Conservation (phyloP, 495 filamentous ascomycete species). For the Aspergillus cavernicola region DNA sequence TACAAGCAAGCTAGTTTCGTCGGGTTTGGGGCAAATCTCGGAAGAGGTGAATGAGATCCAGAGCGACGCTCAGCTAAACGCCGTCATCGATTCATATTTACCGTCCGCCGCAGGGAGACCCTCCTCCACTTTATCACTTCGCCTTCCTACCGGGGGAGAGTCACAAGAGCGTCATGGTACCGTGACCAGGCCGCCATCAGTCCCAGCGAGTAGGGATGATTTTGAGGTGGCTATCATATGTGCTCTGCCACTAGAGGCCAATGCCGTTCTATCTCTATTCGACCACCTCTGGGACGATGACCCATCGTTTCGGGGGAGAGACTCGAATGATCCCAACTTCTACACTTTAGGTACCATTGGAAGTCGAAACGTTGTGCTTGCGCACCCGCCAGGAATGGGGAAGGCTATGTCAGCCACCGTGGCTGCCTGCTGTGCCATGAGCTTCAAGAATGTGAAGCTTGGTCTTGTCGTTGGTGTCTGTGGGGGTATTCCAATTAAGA, state of each 20-base stretch:
- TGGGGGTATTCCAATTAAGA: conserved; percentile 22
- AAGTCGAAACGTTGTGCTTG: conserved; percentile 23
- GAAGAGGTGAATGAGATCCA: too few relatives aligned
- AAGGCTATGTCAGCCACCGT: conserved; percentile 17
- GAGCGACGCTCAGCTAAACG: too few relatives aligned
- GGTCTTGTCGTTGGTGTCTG: conserved; percentile 29
- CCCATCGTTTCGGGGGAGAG: neutral
- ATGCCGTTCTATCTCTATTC: conserved; percentile 23
- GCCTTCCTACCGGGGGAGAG: too few relatives aligned
- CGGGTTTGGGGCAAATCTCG: too few relatives aligned
- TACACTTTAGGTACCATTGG: conserved; percentile 27
- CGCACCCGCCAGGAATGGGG: conserved; percentile 18
- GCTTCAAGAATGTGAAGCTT: conserved; percentile 21
- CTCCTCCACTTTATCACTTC: too few relatives aligned
- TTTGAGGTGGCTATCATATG: conserved; percentile 31
- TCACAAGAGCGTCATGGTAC: too few relatives aligned
- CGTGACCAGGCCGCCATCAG: neutral
- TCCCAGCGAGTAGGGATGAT: neutral
- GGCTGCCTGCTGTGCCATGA: conserved; percentile 15
- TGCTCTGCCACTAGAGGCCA: conserved; percentile 22
- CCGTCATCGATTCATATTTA: too few relatives aligned
- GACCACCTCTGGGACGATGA: conserved; percentile 15
- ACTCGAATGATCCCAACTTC: conserved; percentile 18
- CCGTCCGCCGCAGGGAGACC: too few relatives aligned
- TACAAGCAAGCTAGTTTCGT: too few relatives aligned